Evolutionary conservation across 805 yeast genomes (phyloP), one percentile per base, ranked within the genome.

Genomic region (Sugiyamaella qingdaonensis): DNA sequence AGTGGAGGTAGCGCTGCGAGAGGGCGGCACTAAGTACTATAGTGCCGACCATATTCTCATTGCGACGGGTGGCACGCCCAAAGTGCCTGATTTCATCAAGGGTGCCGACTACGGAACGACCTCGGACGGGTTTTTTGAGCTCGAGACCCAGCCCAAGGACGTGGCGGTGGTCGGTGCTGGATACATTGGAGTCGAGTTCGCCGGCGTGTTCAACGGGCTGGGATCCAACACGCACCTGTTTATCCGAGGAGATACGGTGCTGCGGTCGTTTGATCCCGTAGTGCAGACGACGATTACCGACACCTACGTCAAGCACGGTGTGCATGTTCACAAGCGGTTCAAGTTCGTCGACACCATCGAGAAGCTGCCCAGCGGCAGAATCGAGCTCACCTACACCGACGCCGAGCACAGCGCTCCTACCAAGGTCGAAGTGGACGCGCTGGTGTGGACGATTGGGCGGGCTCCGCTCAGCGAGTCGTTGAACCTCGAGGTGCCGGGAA

Each of bases 161-260:
- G 98, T 92, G 29, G 98, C 95, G 1, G 78, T 94, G 56, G 96
- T 94, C 10, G 99, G 99, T 62, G 97, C 97, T 36, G 99, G 99
- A 43, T 94, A 94, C 73, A 94, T 94, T 68, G 98, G 96, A 54
- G 86, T 90, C 46, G 99, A 94, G 74, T 79, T 94, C 49, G 86
- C 97, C 5, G 99, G 99, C 58, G 90, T 94, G 44, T 92, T 94
- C 81, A 79, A 87, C 60, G 89, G 89, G 21, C 77, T 94, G 57
- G 96, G 95, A 14, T 68, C 92, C 13, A 89, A 92, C 60, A 85
- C 96, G 46, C 92, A 88, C 68, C 69, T 94, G 69, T 79, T 92
- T 56, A 87, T 92, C 58, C 84, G 99, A 75, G 95, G 95, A 60
- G 92, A 91, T 54, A 85, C 91, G 1, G 91, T 94, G 29, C 77